Base-by-base conservation (phyloP, 2,329 filamentous ascomycete species). In the Sarocladium oryzae region DNA sequence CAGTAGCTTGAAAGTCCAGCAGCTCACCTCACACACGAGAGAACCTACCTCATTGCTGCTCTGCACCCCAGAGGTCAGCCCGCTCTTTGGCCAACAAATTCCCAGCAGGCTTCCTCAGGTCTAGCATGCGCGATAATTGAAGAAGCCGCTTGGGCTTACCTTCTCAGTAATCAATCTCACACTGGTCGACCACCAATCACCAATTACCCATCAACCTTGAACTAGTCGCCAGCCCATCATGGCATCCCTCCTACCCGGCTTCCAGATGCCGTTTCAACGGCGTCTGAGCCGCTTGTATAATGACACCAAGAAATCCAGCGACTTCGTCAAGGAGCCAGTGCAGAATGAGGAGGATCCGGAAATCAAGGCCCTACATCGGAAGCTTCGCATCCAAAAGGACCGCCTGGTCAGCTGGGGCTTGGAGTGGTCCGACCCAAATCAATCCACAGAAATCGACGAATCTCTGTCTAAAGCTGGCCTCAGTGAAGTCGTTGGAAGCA, bases 361-460 rank as follows among this genome's bases (percentile, higher is more conserved):
- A 56, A 80, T 88, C 62, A 82, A 84, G 60, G 77, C 79, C 15
- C 71, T 91, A 28, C 85, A 90, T 63, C 83, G 86, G 56, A 89
- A 88, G 64, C 79, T 89, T 56, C 80, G 85, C 56, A 89, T 90
- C 57, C 88, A 91, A 60, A 89, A 88, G 64, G 86, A 90, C 69
- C 78, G 88, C 15, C 73, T 91, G 43, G 82, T 88, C 53, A 85
- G 82, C 54, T 92, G 88, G 88, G 88, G 87, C 0, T 72, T 89
- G 50, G 85, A 89, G 65, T 92, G 88, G 88, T 87, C 83, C 52
- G 86, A 90, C 63, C 82, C 84, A 15, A 49, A 49, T 28, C 78
- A 84, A 61, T 76, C 83, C 53, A 79, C 81, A 60, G 82, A 88
- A 65, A 90, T 91, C 55, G 82, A 85, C 60, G 81, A 84, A 60